These are phyloP conservation scores for Limonium bicolor DNA, from an alignment of 148 eudicot species.

Conservation along the genomic window DNA sequence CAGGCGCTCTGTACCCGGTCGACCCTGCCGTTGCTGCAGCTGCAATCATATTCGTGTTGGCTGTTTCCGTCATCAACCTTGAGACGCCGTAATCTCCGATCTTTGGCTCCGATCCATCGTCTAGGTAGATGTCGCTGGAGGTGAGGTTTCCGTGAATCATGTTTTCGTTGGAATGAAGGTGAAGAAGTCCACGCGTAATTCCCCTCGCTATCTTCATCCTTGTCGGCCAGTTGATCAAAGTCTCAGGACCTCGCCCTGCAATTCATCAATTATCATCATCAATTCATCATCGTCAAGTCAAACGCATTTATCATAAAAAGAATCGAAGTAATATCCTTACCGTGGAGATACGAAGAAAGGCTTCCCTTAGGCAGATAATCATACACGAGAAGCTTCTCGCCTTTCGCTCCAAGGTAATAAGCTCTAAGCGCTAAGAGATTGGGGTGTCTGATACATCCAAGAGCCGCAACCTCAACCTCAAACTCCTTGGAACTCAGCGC, in stretches of 20 bases:
- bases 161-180: conserved; percentile 52
- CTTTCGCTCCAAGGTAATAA: conserved; percentile 81
- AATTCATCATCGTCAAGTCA: too few relatives aligned
- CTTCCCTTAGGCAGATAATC: conserved; percentile 78
- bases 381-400: conserved; percentile 81
- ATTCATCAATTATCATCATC: neutral
- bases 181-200: conserved; percentile 49
- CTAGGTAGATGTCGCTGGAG: conserved; percentile 55
- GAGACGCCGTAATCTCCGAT: conserved; percentile 72
- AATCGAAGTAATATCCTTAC: conserved; percentile 18
- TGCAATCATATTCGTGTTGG: conserved; percentile 54
- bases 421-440: conserved; percentile 78
- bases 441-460: conserved; percentile 65
- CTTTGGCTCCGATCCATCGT: conserved; percentile 42
- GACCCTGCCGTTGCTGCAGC: conserved; percentile 71
- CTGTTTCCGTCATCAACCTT: conserved; percentile 60
- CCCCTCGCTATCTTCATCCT: conserved; percentile 82
- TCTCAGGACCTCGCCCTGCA: conserved; percentile 83
- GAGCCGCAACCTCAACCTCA: conserved; percentile 52
- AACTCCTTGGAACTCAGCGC: conserved; percentile 78
- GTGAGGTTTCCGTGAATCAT: conserved; percentile 66
- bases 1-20: conserved; percentile 74
- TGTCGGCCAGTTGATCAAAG: conserved; percentile 52
- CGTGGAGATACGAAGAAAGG: conserved; percentile 79
- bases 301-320: neutral